These are phyloP conservation scores for Pleurotus salmoneostramineus DNA, from an alignment of 768 basidiomycete genomes.

Conservation along the genomic window DNA sequence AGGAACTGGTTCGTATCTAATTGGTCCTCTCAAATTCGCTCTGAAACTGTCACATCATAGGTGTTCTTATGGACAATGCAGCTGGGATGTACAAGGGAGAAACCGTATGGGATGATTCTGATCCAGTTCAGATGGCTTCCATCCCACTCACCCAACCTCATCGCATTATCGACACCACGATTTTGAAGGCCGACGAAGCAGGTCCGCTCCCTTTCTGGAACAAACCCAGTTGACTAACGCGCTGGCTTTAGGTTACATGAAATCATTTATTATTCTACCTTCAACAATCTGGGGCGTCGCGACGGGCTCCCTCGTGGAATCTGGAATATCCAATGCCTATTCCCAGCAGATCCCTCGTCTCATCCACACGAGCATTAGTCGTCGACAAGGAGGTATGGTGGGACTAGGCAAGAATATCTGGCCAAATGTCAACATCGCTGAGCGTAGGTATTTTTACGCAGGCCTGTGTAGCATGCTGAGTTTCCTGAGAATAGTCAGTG, in stretches of 20 bases:
- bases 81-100: constrained; percentile 32
- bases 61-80: constrained; percentile 32
- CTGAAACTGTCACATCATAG: background rate
- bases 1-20: constrained; percentile 33
- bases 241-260: constrained; percentile 39
- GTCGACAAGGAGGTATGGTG: constrained; percentile 15
- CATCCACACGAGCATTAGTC: constrained; percentile 15
- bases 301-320: constrained; percentile 39
- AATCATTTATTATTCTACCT: constrained; percentile 47
- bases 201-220: constrained; percentile 23
- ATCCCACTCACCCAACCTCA: constrained; percentile 44
- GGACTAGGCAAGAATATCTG: constrained; percentile 23
- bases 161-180: constrained; percentile 42
- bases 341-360: constrained; percentile 22
- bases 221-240: background rate
- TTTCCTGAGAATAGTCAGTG: constrained; percentile 28
- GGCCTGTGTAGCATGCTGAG: background rate
- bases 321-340: constrained; percentile 43
- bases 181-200: constrained; percentile 44
- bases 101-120: constrained; percentile 43
- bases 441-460: constrained; percentile 8
- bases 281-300: constrained; percentile 61
- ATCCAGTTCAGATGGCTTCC: constrained; percentile 41
- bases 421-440: constrained; percentile 16
- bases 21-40: constrained; percentile 17